Evolutionary conservation across 73 alveolate species (phyloP).

Genomic region (Effrenium voratum): DNA sequence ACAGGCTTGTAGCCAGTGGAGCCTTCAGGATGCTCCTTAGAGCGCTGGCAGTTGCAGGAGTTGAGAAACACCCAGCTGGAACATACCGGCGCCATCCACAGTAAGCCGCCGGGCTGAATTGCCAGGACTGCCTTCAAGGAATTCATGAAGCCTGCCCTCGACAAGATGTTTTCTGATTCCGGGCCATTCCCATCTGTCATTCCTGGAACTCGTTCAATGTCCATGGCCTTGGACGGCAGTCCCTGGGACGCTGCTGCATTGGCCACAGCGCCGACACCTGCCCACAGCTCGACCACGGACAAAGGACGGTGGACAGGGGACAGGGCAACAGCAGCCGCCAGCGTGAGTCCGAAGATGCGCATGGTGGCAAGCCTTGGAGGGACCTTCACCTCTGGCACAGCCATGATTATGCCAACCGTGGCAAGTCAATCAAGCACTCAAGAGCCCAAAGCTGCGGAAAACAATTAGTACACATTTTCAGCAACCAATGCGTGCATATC

Average conservation of each 20-base stretch:
- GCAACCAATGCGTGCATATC: too few relatives aligned
- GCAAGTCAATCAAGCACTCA: too few relatives aligned
- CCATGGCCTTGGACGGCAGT: slow-evolving; percentile 7
- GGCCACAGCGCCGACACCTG: background rate
- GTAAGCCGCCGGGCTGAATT: background rate
- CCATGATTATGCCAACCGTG: too few relatives aligned
- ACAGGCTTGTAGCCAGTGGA: slow-evolving; percentile 25
- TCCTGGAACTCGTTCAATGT: slow-evolving; percentile 29
- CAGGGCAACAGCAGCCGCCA: background rate
- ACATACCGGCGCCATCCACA: slow-evolving; percentile 50
- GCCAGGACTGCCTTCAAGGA: background rate
- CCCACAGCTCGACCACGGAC: slow-evolving; percentile 43
- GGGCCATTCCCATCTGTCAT: background rate
- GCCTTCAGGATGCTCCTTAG: background rate
- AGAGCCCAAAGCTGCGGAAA: too few relatives aligned
- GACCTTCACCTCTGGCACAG: too few relatives aligned
- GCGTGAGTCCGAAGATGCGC: background rate
- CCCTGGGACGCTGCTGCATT: background rate
- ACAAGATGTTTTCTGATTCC: slow-evolving; percentile 5
- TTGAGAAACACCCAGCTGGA: slow-evolving; percentile 9
- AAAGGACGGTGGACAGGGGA: background rate
- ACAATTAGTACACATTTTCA: too few relatives aligned
- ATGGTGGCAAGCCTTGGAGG: background rate
- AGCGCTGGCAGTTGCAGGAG: slow-evolving; percentile 15
- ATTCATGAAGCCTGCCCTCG: slow-evolving; percentile 3